These are phyloP conservation scores for Lactarius trivialis DNA, from an alignment of 768 basidiomycete genomes.

Conservation along the genomic window DNA sequence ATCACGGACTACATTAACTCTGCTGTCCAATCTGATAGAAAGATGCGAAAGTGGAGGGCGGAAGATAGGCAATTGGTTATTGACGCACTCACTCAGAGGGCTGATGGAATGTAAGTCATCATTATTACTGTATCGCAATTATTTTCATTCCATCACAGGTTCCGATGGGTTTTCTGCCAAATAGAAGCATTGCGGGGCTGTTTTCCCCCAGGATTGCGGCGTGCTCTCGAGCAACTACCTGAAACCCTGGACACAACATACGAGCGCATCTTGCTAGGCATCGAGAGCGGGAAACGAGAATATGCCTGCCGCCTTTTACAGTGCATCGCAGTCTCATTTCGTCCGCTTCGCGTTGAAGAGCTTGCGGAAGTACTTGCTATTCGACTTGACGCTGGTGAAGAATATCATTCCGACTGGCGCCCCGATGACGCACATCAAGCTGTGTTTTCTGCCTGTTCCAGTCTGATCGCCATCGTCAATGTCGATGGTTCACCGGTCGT, in stretches of 20 bases:
- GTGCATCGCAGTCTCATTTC: neutral
- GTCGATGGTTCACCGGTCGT: neutral
- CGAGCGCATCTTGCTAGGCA: neutral
- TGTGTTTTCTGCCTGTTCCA: neutral
- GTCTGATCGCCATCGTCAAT: neutral
- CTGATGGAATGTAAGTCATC: neutral
- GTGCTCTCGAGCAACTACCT: neutral
- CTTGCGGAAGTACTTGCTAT: neutral
- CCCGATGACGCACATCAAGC: neutral
- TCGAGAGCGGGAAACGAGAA: neutral
- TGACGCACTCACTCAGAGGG: neutral
- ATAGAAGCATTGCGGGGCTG: neutral
- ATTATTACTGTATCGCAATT: neutral
- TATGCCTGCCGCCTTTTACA: neutral
- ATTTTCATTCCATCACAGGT: neutral
- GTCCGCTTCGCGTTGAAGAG: conserved; percentile 4
- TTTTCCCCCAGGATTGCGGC: neutral
- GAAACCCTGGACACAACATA: neutral
- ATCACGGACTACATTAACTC: neutral
- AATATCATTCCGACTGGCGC: neutral
- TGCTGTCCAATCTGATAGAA: neutral
- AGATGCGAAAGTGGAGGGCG: neutral
- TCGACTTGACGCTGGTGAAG: neutral
- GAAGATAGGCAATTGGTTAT: neutral
- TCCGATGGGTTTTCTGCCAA: conserved; percentile 1